These are phyloP conservation scores for Mariannaea sp. DNA, from an alignment of 2,329 filamentous ascomycete species.

Conservation along the genomic window DNA sequence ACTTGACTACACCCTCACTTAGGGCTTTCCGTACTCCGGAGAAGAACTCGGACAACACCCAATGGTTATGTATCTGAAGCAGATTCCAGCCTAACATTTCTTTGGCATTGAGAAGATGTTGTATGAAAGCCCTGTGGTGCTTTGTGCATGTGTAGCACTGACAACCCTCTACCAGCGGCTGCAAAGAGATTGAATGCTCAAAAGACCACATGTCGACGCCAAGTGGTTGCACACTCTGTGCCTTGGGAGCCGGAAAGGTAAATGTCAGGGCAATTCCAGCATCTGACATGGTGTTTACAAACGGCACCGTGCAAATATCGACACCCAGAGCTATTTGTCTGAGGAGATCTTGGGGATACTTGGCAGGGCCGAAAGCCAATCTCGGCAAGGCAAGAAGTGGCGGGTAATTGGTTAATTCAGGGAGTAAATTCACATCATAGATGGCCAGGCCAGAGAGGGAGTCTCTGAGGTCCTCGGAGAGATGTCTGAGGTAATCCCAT, in stretches of 20 bases:
- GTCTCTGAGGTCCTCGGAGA: constrained; percentile 66
- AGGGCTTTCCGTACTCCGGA: constrained; percentile 69
- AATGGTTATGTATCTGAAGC: constrained; percentile 89
- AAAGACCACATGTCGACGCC: constrained; percentile 79
- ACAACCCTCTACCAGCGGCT: constrained; percentile 68
- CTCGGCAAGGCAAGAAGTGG: constrained; percentile 68
- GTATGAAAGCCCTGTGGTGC: constrained; percentile 86
- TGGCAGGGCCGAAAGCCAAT: constrained; percentile 72
- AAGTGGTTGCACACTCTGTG: constrained; percentile 52
- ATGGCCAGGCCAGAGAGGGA: constrained; percentile 73
- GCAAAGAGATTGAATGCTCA: constrained; percentile 63
- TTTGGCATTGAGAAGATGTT: constrained; percentile 85
- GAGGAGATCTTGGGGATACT: constrained; percentile 77
- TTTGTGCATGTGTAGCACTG: constrained; percentile 80
- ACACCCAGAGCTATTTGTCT: constrained; percentile 76
- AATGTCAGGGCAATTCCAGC: constrained; percentile 85
- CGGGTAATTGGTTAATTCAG: constrained; percentile 62
- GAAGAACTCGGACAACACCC: constrained; percentile 75
- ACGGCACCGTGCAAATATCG: constrained; percentile 79
- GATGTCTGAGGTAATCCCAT: constrained; percentile 75
- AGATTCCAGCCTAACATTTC: constrained; percentile 98
- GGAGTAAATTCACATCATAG: constrained; percentile 73
- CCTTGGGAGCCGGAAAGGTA: constrained; percentile 61
- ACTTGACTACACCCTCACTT: constrained; percentile 56
- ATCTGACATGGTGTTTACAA: constrained; percentile 76